Base-by-base conservation (phyloP, 2,329 filamentous ascomycete species). In the Venturiaceae sp. region DNA sequence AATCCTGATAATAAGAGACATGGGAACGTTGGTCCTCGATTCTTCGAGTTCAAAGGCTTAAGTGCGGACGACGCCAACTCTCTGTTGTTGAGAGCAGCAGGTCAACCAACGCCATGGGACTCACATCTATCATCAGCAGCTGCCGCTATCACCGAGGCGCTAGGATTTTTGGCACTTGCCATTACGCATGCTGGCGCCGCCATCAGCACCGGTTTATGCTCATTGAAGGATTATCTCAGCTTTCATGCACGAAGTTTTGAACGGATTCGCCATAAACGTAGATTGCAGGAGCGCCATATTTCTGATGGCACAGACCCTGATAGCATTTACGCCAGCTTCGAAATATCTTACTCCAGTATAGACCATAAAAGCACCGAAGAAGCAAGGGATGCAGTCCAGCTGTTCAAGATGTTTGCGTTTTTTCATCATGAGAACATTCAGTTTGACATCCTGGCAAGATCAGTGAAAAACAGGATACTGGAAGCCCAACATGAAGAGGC, bases 371-470 rank as follows among this genome's bases (percentile, higher is more conserved):
- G 60, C 2, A 59, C 59, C 5, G 28, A 62, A 44, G 60, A 60
- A 46, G 58, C 63, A 33, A 53, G 61, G 61, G 70, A 72, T 62
- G 68, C 68, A n/a, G 53, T 72, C 1, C 61, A 71, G 34, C 58
- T 72, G n/a, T 61, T 72, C 34, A 65, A 69, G 33, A 62, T 66
- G 6, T 68, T 72, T 47, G 64, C 68, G 6, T 72, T 69, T 59
- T 62, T 70, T 58, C 61, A 70, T 60, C 58, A 60, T 39, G 60
- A 71, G 50, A 60, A 66, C 33, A 68, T 71, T 33, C 61, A 58
- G 2, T 46, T 69, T 7, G 60, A 62, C 28, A 59, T 66, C 14
- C 55, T 69, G 7, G 39, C n/a, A n/a, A n/a, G n/a, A n/a, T n/a
- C n/a, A n/a, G n/a, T n/a, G n/a, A n/a, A n/a, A n/a, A n/a, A n/a